Evolutionary conservation across 2,329 filamentous ascomycete genomes (phyloP), one percentile per base, ranked within the genome.

Genomic region (Fusarium poae): DNA sequence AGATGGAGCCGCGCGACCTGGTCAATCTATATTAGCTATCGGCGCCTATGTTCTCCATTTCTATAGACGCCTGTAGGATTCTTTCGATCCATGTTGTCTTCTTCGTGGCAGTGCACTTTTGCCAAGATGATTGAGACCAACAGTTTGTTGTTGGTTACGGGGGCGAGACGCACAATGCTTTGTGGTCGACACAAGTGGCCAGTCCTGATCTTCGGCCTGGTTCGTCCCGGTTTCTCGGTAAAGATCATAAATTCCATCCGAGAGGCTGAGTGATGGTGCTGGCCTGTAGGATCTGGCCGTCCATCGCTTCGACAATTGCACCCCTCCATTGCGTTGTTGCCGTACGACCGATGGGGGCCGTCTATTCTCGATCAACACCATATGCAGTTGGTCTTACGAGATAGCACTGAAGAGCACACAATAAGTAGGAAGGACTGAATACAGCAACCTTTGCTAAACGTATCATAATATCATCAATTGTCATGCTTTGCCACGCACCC

Each of bases 391-490:
- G 40, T 43, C 37, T 43, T 15, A 34, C 23, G 39, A 13, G 18
- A 52, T n/a, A 54, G 18, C 10, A 18, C 6, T 7, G 13, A 35
- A 34, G 43, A 34, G 11, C 40, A 35, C 11, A 39, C 4, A 27
- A 37, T 20, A 12, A 34, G 10, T 35, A 25, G 6, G 10, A 30
- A 8, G n/a, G 16, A 27, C 10, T 12, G n/a, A 29, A 32, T 30
- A 27, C 40, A 25, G 4, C 32, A 21, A 21, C 15, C 32, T 32
- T 42, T 48, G 48, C 25, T 25, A 27, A 56, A 29, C 23, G 9
- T 50, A 27, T 13, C 32, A 46, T 56, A 32, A 45, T 69, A 49
- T 69, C 37, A 45, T 70, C 52, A 55, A 70, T 66, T 70, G 54
- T 42, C 61, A 61, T 72, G 44, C 52, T 57, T 50, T 62, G 50